Percentiles rank a stretch among this genome's conserved stretches.
Evolutionary conservation across 176 grass and related monocot species (phyloP).

Genomic region (Phoenix roebelenii): DNA sequence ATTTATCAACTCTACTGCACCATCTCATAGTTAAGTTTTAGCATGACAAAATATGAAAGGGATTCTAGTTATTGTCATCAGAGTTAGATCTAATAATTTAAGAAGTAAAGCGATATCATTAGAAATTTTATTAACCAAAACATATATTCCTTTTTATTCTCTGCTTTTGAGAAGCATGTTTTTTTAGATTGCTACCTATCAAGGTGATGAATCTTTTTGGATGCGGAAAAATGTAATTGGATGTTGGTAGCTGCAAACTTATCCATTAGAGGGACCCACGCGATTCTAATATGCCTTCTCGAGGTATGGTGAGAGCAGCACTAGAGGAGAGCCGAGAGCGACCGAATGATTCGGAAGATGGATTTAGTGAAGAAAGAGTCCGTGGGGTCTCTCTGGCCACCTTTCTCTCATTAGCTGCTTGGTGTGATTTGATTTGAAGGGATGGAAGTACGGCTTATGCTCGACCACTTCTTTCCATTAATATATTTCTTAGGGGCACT

Average conservation of each 20-base stretch:
- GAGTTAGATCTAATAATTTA: constrained; percentile 20
- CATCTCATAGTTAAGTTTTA: too few relatives aligned
- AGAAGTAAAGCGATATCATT: constrained; percentile 19
- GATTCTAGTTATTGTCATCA: constrained; percentile 17
- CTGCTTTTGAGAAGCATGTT: constrained; percentile 1
- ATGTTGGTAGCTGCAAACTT: too few relatives aligned
- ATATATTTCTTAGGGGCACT: neutral
- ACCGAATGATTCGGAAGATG: neutral
- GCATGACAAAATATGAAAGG: constrained; percentile 12
- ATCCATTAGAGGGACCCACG: too few relatives aligned
- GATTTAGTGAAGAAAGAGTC: neutral
- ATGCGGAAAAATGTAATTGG: too few relatives aligned
- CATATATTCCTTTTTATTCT: constrained; percentile 40
- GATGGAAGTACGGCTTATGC: neutral
- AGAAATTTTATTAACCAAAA: constrained; percentile 22
- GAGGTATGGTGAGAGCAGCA: neutral
- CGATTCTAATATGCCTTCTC: neutral
- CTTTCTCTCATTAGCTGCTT: neutral
- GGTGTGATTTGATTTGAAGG: neutral
- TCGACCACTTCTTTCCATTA: neutral
- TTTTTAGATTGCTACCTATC: neutral
- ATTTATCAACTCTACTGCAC: too few relatives aligned
- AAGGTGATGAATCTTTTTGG: neutral
- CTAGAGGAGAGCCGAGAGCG: neutral
- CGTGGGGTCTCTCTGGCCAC: neutral